Conservation (phyloP, 2,329 filamentous ascomycete species). For the Fusarium sp. region DNA sequence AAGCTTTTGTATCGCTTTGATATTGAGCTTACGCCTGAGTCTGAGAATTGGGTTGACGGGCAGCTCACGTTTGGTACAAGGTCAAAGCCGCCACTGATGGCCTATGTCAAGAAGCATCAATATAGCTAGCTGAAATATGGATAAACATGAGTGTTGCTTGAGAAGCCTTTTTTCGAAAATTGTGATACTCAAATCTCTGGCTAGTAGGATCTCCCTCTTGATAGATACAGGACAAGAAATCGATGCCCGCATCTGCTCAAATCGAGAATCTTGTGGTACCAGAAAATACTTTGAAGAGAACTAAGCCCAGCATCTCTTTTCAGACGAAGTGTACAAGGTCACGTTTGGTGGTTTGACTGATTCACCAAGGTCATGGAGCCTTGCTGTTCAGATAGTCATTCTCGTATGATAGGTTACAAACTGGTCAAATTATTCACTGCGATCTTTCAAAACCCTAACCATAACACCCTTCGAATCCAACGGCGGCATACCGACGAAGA, state of each 20-base stretch:
- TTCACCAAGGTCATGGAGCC: rapidly evolving
- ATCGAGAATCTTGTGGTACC: too few relatives aligned
- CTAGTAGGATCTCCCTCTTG: too few relatives aligned
- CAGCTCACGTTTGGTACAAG: background rate
- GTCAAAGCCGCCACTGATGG: background rate
- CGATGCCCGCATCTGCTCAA: too few relatives aligned
- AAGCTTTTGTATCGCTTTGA: background rate
- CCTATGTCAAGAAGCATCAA: background rate
- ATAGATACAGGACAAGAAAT: too few relatives aligned
- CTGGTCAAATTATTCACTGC: too few relatives aligned
- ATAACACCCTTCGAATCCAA: background rate
- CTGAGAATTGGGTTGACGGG: background rate
- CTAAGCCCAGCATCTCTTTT: too few relatives aligned
- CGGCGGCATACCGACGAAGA: background rate
- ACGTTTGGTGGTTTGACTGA: too few relatives aligned
- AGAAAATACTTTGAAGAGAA: too few relatives aligned
- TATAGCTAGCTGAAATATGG: rapidly evolving
- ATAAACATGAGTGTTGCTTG: rapidly evolving
- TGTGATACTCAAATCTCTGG: background rate
- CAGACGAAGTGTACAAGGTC: background rate
- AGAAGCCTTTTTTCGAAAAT: rapidly evolving
- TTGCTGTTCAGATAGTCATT: too few relatives aligned
- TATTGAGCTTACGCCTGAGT: background rate
- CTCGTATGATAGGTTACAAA: rapidly evolving
- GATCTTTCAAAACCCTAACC: background rate